Conservation (phyloP, 257 asterid species). For the Anisodus acutangulus region DNA sequence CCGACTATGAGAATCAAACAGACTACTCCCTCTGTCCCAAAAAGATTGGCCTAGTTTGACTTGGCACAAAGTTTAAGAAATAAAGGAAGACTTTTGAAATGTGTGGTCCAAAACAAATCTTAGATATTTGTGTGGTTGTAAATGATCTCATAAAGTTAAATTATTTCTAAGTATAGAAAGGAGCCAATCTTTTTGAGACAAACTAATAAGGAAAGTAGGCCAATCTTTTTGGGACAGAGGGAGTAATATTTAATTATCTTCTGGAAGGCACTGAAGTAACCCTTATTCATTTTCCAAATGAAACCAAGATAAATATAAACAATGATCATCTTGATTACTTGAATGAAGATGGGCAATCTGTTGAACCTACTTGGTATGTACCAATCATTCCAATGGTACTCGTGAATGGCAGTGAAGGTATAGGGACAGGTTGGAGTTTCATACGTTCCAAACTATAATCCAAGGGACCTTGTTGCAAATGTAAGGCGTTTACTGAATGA, state of each 20-base stretch:
- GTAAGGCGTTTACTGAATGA: constrained; percentile 70
- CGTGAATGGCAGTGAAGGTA: constrained; percentile 99
- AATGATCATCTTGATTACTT: constrained; percentile 58
- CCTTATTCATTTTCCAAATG: background rate
- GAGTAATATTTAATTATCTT: background rate
- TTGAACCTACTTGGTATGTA: constrained; percentile 92
- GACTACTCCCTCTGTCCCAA: too few species aligned
- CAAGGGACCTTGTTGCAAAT: constrained; percentile 78
- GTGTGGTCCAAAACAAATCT: too few species aligned
- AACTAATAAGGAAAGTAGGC: too few species aligned
- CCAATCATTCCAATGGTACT: constrained; percentile 87
- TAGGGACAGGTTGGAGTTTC: constrained; percentile 99
- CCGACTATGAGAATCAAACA: background rate
- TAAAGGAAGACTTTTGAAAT: too few species aligned
- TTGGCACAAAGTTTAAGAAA: too few species aligned
- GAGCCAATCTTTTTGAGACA: too few species aligned
- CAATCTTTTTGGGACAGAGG: too few species aligned
- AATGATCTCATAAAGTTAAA: too few species aligned
- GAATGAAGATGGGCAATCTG: constrained; percentile 88
- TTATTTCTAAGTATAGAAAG: too few species aligned
- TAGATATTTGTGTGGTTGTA: too few species aligned
- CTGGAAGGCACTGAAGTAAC: background rate
- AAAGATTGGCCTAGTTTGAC: too few species aligned
- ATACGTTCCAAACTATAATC: constrained; percentile 84
- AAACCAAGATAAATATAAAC: background rate